Base-by-base conservation (phyloP, 345 rosid genomes). In the Eucalyptus coolabah region DNA sequence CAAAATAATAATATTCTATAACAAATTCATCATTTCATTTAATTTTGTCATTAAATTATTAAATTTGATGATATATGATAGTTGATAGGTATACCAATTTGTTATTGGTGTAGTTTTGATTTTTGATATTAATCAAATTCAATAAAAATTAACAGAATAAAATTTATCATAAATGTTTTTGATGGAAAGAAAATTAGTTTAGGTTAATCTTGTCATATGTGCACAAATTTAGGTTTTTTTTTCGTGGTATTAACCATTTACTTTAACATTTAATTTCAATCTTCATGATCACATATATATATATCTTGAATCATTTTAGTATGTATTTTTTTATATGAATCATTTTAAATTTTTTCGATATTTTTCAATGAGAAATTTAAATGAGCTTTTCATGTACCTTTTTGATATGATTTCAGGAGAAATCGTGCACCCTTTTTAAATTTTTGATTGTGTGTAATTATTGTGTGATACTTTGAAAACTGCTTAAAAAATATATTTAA, bases 81-180 rank as follows among this genome's bases (percentile, higher is more conserved):
- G 9, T 51, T 0, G 4, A 8, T 2, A 8, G 0, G 0, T 53
- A 19, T 53, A 19, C 5, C 0, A 8, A 19, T 53, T 53, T 53
- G 0, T 53, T 0, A 19, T 53, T 19, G 0, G 59, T 19, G 24
- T 53, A n/a, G n/a, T n/a, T n/a, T n/a, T n/a, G n/a, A n/a, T n/a
- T n/a, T 19, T 19, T 1, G 1, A 0, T 19, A 3, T 53, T 19
- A 53, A 53, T 53, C 5, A 7, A 53, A 53, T 53, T 53, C 0
- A 53, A 53, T 2, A 7, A 0, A 19, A 53, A 53, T 4, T 53
- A 19, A 53, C 5, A 1, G 0, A 19, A 0, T 0, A 53, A 53
- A 53, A 53, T 53, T 53, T 53, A 3, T 53, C 1, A 53, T 0
- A 19, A 53, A 53, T 53, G 4, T 53, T 8, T 19, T 51, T 17